A percentile compares a stretch with the other conserved stretches of the same genome.
These are phyloP conservation scores for Miscanthus lutarioriparius DNA, from an alignment of 176 grass and related monocot genomes.

Conservation along the genomic window DNA sequence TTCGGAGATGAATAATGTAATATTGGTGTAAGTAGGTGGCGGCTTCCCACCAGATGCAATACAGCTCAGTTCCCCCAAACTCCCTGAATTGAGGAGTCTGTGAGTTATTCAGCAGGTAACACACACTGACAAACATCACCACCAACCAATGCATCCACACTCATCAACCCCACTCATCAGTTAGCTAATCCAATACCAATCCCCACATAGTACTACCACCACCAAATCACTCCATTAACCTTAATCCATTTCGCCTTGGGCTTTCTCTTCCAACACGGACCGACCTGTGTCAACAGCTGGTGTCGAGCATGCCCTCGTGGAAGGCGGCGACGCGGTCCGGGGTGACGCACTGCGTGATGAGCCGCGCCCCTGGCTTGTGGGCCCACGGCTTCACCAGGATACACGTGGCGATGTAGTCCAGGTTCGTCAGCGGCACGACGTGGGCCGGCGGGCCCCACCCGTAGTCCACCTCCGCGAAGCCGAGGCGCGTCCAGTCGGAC, in stretches of 20 bases:
- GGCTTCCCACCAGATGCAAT: conserved; percentile 34
- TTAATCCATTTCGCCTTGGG: not conserved
- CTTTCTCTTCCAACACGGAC: not conserved
- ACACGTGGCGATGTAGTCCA: conserved; percentile 91
- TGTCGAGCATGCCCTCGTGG: conserved; percentile 62
- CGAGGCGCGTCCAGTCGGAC: conserved; percentile 87
- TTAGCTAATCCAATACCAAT: conserved; percentile 3
- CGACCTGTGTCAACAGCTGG: conserved; percentile 34
- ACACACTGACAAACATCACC: not conserved
- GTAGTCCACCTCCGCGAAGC: conserved; percentile 89
- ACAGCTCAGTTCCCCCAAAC: not conserved
- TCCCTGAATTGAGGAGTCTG: conserved; percentile 37
- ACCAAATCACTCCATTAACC: conserved; percentile 21
- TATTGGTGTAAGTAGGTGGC: conserved; percentile 26
- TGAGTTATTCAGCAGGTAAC: conserved; percentile 25
- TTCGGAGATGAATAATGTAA: not conserved
- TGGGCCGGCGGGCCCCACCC: conserved; percentile 81
- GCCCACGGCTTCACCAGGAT: conserved; percentile 74
- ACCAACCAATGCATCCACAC: conserved; percentile 1
- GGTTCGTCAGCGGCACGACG: conserved; percentile 84
- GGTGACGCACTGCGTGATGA: conserved; percentile 88
- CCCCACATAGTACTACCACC: not conserved
- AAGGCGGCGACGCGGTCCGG: conserved; percentile 62
- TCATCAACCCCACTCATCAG: not conserved
- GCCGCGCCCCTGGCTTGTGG: conserved; percentile 65